A percentile compares a stretch with the other conserved stretches of the same genome.
These are phyloP conservation scores for Juncus inflexus DNA, from an alignment of 176 grass and related monocot genomes.

Conservation along the genomic window DNA sequence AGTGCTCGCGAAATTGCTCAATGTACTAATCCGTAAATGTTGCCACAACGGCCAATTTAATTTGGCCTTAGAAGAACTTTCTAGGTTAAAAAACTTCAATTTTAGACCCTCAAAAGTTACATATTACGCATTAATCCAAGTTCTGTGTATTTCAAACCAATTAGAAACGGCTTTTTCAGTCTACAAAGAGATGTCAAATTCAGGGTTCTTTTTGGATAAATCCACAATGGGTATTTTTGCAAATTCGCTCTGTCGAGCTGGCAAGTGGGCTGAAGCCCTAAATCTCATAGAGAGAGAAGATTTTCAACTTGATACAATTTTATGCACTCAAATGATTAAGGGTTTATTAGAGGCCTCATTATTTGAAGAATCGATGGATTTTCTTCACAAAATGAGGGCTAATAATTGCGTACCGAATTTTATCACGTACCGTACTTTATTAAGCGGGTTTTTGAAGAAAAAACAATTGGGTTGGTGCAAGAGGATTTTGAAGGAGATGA, in stretches of 20 bases:
- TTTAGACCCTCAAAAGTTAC: constrained; percentile 58
- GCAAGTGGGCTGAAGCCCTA: constrained; percentile 57
- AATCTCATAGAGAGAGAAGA: constrained; percentile 76
- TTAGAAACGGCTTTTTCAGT: constrained; percentile 68
- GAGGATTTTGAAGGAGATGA: constrained; percentile 95
- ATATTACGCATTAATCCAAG: constrained; percentile 73
- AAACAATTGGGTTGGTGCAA: constrained; percentile 97
- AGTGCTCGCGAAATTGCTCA: constrained; percentile 83
- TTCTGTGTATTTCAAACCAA: constrained; percentile 50
- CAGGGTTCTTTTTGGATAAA: constrained; percentile 61
- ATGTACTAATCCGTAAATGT: constrained; percentile 69
- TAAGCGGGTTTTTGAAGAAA: constrained; percentile 81
- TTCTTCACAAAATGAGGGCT: constrained; percentile 87
- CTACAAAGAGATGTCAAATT: constrained; percentile 77
- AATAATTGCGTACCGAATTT: constrained; percentile 83
- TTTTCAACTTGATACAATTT: constrained; percentile 75
- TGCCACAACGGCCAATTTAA: constrained; percentile 52
- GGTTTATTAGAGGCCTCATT: constrained; percentile 91
- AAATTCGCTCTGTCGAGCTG: constrained; percentile 56
- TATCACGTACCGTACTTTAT: constrained; percentile 83
- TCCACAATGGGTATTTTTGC: constrained; percentile 65
- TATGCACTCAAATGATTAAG: constrained; percentile 89
- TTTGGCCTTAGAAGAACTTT: constrained; percentile 75
- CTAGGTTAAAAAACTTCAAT: constrained; percentile 69
- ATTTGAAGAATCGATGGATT: constrained; percentile 84